Evolutionary conservation across 495 filamentous ascomycete species (phyloP).

Genomic region (Hypomontagnella monticulosa): DNA sequence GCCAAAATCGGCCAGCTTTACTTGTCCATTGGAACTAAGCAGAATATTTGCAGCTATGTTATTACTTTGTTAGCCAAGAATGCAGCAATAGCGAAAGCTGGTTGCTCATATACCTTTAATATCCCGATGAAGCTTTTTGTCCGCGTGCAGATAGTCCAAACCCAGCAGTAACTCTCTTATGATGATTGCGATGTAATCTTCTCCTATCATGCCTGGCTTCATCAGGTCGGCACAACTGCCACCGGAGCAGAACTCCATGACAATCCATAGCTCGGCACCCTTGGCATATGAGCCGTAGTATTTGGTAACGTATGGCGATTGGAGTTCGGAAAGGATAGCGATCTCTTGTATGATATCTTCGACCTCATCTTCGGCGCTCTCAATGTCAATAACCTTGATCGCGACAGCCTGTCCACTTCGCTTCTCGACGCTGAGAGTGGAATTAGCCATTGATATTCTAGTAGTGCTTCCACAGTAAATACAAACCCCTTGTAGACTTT

Average conservation of each 20-base stretch:
- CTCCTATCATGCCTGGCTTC: conserved; percentile 89
- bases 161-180: conserved; percentile 88
- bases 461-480: neutral
- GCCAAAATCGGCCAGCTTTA: conserved; percentile 97
- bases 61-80: conserved; percentile 31
- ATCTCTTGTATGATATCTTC: conserved; percentile 99
- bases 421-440: conserved; percentile 75
- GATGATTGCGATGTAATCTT: conserved; percentile 95
- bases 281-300: conserved; percentile 97
- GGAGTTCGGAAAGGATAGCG: conserved; percentile 90
- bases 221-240: conserved; percentile 91
- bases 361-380: conserved; percentile 97
- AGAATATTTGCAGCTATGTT: conserved; percentile 85
- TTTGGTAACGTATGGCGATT: conserved; percentile 93
- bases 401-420: conserved; percentile 86
- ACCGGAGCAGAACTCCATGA: conserved; percentile 95
- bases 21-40: conserved; percentile 86
- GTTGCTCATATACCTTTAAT: conserved; percentile 78
- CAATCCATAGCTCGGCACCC: conserved; percentile 96
- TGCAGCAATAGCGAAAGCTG: neutral
- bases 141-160: conserved; percentile 89
- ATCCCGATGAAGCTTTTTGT: conserved; percentile 96
- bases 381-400: conserved; percentile 97
- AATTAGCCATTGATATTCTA: conserved; percentile 42
- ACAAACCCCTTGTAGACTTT: conserved; percentile 93